Evolutionary conservation across 2,329 filamentous ascomycete species (phyloP).

Genomic region (Tympanopsis confertula): DNA sequence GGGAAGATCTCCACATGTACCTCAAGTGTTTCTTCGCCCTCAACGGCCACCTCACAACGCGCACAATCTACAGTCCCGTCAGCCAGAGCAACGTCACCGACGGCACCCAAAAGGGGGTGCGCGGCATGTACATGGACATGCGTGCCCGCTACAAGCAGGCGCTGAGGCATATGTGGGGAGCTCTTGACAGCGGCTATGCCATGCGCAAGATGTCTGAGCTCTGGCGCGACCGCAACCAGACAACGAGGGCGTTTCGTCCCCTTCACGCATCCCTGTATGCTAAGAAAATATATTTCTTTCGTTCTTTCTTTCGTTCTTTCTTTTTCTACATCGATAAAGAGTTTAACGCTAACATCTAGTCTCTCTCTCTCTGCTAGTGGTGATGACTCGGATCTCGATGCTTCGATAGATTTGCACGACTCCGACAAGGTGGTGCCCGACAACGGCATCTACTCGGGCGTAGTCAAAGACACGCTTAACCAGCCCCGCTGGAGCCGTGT

Average conservation of each 20-base stretch:
- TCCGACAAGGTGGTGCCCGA: slow-evolving; percentile 27
- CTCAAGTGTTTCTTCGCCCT: slow-evolving; percentile 68
- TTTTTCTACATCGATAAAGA: too few relatives aligned
- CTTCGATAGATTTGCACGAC: slow-evolving; percentile 8
- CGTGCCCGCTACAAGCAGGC: slow-evolving; percentile 61
- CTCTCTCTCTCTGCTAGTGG: too few relatives aligned
- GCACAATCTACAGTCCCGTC: slow-evolving; percentile 55
- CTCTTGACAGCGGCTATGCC: slow-evolving; percentile 57
- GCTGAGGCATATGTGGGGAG: slow-evolving; percentile 66
- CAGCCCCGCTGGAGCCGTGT: slow-evolving; percentile 42
- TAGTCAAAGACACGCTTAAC: slow-evolving; percentile 36
- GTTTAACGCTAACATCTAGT: too few relatives aligned
- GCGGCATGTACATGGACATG: slow-evolving; percentile 44
- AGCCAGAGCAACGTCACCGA: slow-evolving; percentile 64
- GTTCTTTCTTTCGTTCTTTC: too few relatives aligned
- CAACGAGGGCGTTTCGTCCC: slow-evolving; percentile 39
- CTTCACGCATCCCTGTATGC: slow-evolving; percentile 35
- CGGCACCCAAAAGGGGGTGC: slow-evolving; percentile 35
- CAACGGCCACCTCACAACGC: slow-evolving; percentile 54
- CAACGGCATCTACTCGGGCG: slow-evolving; percentile 41
- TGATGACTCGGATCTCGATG: neutral
- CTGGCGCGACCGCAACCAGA: slow-evolving; percentile 45
- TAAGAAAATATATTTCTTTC: too few relatives aligned
- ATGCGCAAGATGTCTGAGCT: slow-evolving; percentile 44
- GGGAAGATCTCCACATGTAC: slow-evolving; percentile 69